A percentile compares a stretch with the other conserved stretches of the same genome.
Conservation (phyloP, 306 rosid genomes). For the Quercus glauca region DNA sequence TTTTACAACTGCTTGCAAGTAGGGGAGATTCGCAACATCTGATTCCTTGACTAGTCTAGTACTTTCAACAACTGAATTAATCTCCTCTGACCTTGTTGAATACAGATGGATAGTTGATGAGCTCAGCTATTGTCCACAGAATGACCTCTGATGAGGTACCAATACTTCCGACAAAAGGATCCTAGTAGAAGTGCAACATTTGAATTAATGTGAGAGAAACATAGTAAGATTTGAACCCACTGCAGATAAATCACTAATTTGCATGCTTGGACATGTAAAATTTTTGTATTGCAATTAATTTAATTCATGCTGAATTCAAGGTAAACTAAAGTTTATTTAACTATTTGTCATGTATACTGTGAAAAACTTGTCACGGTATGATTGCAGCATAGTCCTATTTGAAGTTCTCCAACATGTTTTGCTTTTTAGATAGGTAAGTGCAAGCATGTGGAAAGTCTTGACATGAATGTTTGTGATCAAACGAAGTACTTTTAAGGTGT, state of each 20-base stretch:
- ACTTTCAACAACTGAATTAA: too few relatives aligned
- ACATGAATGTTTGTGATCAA: too few relatives aligned
- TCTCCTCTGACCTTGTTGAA: slow-evolving; percentile 32
- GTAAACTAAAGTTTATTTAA: too few relatives aligned
- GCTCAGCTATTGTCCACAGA: slow-evolving; percentile 55
- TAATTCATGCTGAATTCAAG: background rate
- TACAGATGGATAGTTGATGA: slow-evolving; percentile 41
- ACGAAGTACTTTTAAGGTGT: too few relatives aligned
- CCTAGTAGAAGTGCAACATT: slow-evolving; percentile 27
- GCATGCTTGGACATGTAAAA: background rate
- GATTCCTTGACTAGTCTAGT: too few relatives aligned
- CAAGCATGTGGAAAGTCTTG: too few relatives aligned
- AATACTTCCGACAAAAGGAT: slow-evolving; percentile 46
- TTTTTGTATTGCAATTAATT: background rate
- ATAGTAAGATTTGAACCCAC: background rate
- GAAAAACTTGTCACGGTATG: background rate
- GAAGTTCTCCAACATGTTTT: too few relatives aligned
- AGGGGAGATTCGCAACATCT: slow-evolving; percentile 28
- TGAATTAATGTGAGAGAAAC: background rate
- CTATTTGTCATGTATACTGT: background rate
- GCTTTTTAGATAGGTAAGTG: too few relatives aligned
- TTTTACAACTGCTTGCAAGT: slow-evolving; percentile 25
- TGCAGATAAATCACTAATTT: background rate
- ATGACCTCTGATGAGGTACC: slow-evolving; percentile 46
- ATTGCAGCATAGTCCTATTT: too few relatives aligned